Evolutionary conservation across 2,329 filamentous ascomycete species (phyloP).

Genomic region (Coleophoma cylindrospora): DNA sequence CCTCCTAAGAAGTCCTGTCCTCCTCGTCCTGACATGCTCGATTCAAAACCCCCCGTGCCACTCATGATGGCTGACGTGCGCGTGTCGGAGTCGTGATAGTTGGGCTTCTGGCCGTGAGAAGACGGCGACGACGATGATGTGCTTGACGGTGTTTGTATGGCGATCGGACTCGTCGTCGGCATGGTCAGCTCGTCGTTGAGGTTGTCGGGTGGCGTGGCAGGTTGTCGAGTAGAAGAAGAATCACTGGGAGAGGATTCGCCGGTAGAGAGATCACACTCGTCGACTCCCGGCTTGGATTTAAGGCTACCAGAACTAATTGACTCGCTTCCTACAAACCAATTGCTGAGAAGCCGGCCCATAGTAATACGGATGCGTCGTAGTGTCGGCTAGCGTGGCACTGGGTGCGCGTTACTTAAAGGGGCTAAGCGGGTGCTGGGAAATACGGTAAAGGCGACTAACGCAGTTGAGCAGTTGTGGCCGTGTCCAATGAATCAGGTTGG

Average conservation of each 20-base stretch:
- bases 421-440: too few relatives aligned
- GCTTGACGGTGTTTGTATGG: conserved; percentile 26
- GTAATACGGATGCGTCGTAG: not conserved
- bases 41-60: conserved; percentile 48
- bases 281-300: conserved; percentile 1
- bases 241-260: conserved; percentile 5
- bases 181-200: conserved; percentile 15
- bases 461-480: not conserved
- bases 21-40: conserved; percentile 37
- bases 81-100: conserved; percentile 21
- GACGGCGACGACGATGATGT: conserved; percentile 29
- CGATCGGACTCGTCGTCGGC: conserved; percentile 27
- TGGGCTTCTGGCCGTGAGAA: conserved; percentile 26
- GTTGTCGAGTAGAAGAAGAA: conserved; percentile 4
- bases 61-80: conserved; percentile 47
- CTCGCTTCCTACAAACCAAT: not conserved
- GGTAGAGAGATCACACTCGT: conserved; percentile 1
- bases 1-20: conserved; percentile 62
- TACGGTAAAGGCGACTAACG: not conserved
- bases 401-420: too few relatives aligned
- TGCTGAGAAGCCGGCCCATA: not conserved
- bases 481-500: not conserved
- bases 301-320: not conserved
- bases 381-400: too few relatives aligned
- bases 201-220: conserved; percentile 6